Conservation (phyloP, 441 rosid genomes). For the Flueggea neowawraea region DNA sequence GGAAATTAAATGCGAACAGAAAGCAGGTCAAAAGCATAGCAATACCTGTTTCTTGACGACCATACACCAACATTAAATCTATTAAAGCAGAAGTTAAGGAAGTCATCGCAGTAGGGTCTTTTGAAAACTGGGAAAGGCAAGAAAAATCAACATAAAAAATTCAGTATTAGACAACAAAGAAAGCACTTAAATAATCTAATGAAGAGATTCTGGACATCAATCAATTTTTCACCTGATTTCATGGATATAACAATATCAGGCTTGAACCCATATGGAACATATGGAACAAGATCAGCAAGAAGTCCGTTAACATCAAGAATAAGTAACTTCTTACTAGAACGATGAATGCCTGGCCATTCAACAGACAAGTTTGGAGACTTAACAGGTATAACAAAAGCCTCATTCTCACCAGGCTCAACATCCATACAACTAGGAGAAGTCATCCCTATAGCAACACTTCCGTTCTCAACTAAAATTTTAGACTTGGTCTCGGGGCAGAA, state of each 20-base stretch:
- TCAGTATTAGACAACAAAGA: background rate
- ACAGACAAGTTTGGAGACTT: conserved; percentile 10
- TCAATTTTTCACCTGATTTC: conserved; percentile 46
- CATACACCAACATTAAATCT: conserved; percentile 85
- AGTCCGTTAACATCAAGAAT: conserved; percentile 89
- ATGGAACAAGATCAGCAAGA: conserved; percentile 65
- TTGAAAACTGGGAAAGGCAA: conserved; percentile 52
- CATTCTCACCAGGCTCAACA: conserved; percentile 12
- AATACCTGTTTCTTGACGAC: conserved; percentile 76
- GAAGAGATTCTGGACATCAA: conserved; percentile 1
- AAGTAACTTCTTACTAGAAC: conserved; percentile 50
- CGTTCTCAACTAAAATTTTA: background rate
- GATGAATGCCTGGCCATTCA: conserved; percentile 7
- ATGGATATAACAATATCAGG: conserved; percentile 48
- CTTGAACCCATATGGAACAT: conserved; percentile 22
- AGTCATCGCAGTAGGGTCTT: conserved; percentile 77
- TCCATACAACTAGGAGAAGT: conserved; percentile 9
- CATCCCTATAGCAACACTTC: conserved; percentile 8
- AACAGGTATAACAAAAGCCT: conserved; percentile 6
- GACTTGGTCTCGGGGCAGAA: background rate
- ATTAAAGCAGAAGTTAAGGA: conserved; percentile 76
- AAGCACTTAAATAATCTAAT: background rate
- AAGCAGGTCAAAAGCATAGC: background rate
- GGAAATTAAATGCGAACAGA: background rate
- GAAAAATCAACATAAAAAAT: background rate